Percentiles rank a stretch among this genome's conserved stretches.
Evolutionary conservation across 2,329 filamentous ascomycete species (phyloP).

Genomic region (Aureobasidium musti): DNA sequence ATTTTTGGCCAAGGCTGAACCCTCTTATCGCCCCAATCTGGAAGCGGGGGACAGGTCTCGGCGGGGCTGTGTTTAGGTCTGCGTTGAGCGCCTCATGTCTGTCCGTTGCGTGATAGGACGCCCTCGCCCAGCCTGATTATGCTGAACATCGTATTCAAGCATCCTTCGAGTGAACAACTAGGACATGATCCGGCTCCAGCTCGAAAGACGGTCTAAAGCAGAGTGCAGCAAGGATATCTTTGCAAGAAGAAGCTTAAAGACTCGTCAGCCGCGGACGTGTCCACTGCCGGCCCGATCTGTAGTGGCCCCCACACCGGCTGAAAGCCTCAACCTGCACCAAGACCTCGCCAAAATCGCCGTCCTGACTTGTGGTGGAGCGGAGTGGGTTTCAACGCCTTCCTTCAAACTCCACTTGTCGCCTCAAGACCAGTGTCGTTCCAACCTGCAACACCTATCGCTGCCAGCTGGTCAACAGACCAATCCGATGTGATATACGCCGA

Average conservation of each 20-base stretch:
- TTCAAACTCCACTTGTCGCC: conserved; percentile 1
- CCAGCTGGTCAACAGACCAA: background rate
- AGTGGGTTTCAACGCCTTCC: conserved; percentile 1
- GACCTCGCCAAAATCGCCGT: background rate
- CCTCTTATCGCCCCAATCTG: conserved; percentile 25
- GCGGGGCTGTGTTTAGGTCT: conserved; percentile 23
- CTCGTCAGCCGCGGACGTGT: background rate
- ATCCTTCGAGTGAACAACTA: background rate
- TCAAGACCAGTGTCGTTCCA: background rate
- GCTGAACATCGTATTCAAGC: background rate
- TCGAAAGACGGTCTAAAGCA: background rate
- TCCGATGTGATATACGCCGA: background rate
- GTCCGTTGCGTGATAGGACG: conserved; percentile 18
- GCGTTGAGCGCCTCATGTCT: background rate
- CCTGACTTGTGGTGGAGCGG: background rate
- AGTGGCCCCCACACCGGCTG: conserved; percentile 2
- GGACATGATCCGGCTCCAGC: background rate
- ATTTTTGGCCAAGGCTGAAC: conserved; percentile 25
- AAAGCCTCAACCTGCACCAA: background rate
- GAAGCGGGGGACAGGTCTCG: conserved; percentile 25
- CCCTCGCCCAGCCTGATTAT: background rate
- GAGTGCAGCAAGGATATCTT: background rate
- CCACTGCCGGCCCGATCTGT: conserved; percentile 12
- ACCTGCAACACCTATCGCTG: background rate
- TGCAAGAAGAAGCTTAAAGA: background rate